These are phyloP conservation scores for Paraphoma sp. DNA, from an alignment of 2,329 filamentous ascomycete species.

Conservation along the genomic window DNA sequence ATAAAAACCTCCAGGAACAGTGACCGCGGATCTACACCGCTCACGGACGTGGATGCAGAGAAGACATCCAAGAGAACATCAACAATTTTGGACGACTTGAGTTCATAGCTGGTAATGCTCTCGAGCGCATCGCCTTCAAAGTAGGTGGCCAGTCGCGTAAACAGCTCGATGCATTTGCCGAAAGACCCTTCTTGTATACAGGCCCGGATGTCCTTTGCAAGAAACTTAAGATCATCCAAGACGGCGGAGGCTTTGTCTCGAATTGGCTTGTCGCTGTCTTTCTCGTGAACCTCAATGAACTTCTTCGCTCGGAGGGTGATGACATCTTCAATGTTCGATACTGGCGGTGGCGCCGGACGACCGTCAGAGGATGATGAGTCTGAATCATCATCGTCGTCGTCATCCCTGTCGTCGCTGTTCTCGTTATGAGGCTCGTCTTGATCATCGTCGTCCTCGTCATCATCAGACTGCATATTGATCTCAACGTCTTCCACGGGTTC, in stretches of 20 bases:
- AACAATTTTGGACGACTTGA: constrained; percentile 89
- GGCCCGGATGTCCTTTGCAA: constrained; percentile 74
- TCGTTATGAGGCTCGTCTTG: constrained; percentile 62
- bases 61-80: constrained; percentile 83
- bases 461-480: constrained; percentile 60
- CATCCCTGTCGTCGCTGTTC: constrained; percentile 65
- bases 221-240: constrained; percentile 71
- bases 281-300: constrained; percentile 85
- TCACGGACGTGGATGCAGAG: constrained; percentile 68
- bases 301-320: constrained; percentile 80
- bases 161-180: constrained; percentile 68
- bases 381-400: constrained; percentile 69
- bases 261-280: constrained; percentile 74
- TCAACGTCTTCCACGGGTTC: constrained; percentile 62
- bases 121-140: constrained; percentile 90
- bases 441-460: constrained; percentile 61
- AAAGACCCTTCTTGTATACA: constrained; percentile 66
- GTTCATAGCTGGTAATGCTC: constrained; percentile 93
- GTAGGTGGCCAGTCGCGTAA: constrained; percentile 77
- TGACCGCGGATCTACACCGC: constrained; percentile 70
- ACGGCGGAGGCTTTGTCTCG: constrained; percentile 81
- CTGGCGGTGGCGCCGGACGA: constrained; percentile 25
- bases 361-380: constrained; percentile 65
- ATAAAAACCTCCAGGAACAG: constrained; percentile 94
- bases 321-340: constrained; percentile 68